Base-by-base conservation (phyloP, 2,329 filamentous ascomycete genomes). In the Penicillium brevicompactum region DNA sequence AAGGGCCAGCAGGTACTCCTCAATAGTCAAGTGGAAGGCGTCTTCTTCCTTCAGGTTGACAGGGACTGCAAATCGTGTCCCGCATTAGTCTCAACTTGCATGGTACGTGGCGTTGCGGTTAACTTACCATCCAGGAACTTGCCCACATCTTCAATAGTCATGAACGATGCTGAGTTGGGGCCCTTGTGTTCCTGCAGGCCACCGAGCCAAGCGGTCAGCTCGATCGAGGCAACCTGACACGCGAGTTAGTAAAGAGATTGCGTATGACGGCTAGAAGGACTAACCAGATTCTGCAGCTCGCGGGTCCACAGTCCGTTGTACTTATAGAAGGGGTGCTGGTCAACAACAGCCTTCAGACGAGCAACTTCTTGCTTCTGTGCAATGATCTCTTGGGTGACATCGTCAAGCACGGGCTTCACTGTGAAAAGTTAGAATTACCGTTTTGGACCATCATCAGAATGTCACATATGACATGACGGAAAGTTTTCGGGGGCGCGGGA, bases 271-370 rank as follows among this genome's bases (percentile, higher is more conserved):
- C 22, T 21, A 44, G 40, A 32, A 46, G 18, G 75, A 80, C 77
- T 82, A 82, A 83, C 85, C 43, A 90, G 84, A 72, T 90, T 91
- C 74, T 97, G 93, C 51, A 97, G 78, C 67, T 90, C 86, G 55
- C 91, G 85, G 27, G 86, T 84, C 94, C 94, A 99, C 72, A 91
- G 85, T 53, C 82, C 79, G 75, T 97, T 97, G 80, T 95, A 97
- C 83, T 96, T 97, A 86, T 97, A 99, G 81, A 97, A 99, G 0
- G 94, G 93, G 68, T 95, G 88, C 71, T 90, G 83, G 24, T 91
- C 92, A 2, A 92, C 91, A 51, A 90, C 84, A 51, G 82, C 76
- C 58, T 85, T 84, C 43, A 99, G 84, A 63, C 87, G 85, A 54
- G 80, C 77, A 44, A 97, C 83, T 43, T 87, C 88, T 46, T 85